These are phyloP conservation scores for Macrocystidia cucumis DNA, from an alignment of 1,284 basidiomycete genomes.

Conservation along the genomic window DNA sequence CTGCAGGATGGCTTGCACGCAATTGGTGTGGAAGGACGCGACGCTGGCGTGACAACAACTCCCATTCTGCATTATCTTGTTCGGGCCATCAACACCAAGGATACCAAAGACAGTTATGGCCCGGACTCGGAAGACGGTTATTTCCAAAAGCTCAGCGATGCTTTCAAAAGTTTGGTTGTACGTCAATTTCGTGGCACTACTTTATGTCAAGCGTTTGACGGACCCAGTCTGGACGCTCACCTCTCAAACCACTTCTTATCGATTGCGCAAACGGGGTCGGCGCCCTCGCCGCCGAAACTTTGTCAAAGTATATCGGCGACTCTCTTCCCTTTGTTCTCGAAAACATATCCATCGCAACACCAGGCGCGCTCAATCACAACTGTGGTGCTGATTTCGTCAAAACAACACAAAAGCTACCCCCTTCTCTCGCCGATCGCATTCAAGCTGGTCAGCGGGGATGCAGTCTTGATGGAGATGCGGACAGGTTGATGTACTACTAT, in stretches of 20 bases:
- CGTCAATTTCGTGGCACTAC: slow-evolving; percentile 20
- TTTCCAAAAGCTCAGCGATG: slow-evolving; percentile 75
- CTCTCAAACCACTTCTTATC: slow-evolving; percentile 62
- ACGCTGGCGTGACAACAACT: slow-evolving; percentile 87
- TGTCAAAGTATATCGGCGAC: slow-evolving; percentile 49
- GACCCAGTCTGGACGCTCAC: slow-evolving; percentile 50
- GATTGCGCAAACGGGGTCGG: slow-evolving; percentile 99
- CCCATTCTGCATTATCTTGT: slow-evolving; percentile 97
- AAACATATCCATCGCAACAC: slow-evolving; percentile 61
- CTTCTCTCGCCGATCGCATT: slow-evolving; percentile 54
- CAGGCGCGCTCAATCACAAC: slow-evolving; percentile 76
- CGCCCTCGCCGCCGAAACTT: slow-evolving; percentile 56
- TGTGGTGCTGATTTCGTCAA: slow-evolving; percentile 99
- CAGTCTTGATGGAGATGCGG: slow-evolving; percentile 96
- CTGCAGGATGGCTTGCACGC: slow-evolving; percentile 80
- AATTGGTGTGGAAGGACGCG: slow-evolving; percentile 54
- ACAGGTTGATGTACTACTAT: slow-evolving; percentile 96
- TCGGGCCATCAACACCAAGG: slow-evolving; percentile 81
- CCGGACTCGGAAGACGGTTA: slow-evolving; percentile 85
- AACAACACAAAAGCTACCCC: slow-evolving; percentile 82
- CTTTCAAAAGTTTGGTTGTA: slow-evolving; percentile 86
- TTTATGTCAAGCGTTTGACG: slow-evolving; percentile 7
- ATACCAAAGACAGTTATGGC: slow-evolving; percentile 72
- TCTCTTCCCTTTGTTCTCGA: slow-evolving; percentile 51
- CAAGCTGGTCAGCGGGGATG: slow-evolving; percentile 76